These are phyloP conservation scores for Vanrija sp. DNA, from an alignment of 1,284 basidiomycete species.

Conservation along the genomic window DNA sequence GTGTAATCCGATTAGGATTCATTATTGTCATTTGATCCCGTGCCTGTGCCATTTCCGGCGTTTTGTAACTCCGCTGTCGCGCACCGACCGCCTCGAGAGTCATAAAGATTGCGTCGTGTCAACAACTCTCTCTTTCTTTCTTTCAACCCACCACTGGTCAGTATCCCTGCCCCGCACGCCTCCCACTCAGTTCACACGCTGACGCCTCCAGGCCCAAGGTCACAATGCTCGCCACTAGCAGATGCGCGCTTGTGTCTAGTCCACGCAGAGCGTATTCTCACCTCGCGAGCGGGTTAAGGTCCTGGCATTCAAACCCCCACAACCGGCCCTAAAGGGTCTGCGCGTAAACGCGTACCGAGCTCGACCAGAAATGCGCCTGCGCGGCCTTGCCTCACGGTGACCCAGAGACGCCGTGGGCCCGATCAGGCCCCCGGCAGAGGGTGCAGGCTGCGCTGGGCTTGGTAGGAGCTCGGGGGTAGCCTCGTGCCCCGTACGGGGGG, in stretches of 20 bases:
- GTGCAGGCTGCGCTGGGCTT: constrained; percentile 20
- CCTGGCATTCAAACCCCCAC: constrained; percentile 50
- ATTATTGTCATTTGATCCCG: too few relatives aligned
- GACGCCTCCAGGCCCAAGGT: constrained; percentile 42
- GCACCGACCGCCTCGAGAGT: too few relatives aligned
- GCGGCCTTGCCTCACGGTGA: background rate
- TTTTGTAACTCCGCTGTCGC: too few relatives aligned
- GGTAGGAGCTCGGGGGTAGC: constrained; percentile 44
- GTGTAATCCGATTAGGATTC: too few relatives aligned
- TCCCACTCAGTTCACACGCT: too few relatives aligned
- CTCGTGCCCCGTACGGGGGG: constrained; percentile 1
- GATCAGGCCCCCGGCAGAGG: background rate
- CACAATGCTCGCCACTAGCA: constrained; percentile 49
- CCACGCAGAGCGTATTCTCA: background rate
- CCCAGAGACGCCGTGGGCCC: constrained; percentile 32
- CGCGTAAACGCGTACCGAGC: constrained; percentile 37
- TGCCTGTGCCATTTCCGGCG: too few relatives aligned
- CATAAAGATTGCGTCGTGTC: background rate
- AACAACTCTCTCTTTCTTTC: background rate
- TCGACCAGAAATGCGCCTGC: constrained; percentile 50
- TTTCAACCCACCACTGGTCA: background rate
- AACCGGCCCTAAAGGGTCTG: constrained; percentile 45
- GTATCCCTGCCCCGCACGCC: background rate
- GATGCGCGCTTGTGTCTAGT: background rate
- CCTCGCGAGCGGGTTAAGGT: constrained; percentile 51